Evolutionary conservation across 1,284 basidiomycete genomes (phyloP).

Genomic region (Garcileccinum viscosum): DNA sequence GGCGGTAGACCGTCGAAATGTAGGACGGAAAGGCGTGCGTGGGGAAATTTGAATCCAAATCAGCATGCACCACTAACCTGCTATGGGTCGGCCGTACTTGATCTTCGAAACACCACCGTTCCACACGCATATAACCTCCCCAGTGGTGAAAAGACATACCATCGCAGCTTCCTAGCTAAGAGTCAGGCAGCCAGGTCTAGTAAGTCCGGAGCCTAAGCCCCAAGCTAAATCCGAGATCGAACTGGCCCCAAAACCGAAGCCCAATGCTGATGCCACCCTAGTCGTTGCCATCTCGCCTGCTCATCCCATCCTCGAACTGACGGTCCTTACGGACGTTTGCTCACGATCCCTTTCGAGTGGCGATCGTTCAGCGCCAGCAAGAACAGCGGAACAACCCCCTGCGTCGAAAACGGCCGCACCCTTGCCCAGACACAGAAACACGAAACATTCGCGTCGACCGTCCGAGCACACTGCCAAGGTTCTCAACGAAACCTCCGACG

Average conservation of each 20-base stretch:
- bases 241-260: neutral
- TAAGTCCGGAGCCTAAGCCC: neutral
- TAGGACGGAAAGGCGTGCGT: constrained; percentile 73
- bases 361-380: no score
- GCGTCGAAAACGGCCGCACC: no score
- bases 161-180: constrained; percentile 77
- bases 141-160: constrained; percentile 74
- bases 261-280: neutral
- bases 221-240: neutral
- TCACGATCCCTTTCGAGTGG: no score
- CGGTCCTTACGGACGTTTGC: neutral
- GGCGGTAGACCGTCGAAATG: constrained; percentile 74
- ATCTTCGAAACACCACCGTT: constrained; percentile 81
- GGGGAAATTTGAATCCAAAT: constrained; percentile 59
- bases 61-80: constrained; percentile 17
- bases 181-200: neutral
- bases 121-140: constrained; percentile 86
- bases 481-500: no score
- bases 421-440: no score
- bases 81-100: constrained; percentile 52
- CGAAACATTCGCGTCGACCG: no score
- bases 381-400: no score
- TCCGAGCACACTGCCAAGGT: no score
- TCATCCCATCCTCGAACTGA: no score
- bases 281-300: neutral